Evolutionary conservation across 306 rosid genomes (phyloP).

Genomic region (Glycyrrhiza uralensis): DNA sequence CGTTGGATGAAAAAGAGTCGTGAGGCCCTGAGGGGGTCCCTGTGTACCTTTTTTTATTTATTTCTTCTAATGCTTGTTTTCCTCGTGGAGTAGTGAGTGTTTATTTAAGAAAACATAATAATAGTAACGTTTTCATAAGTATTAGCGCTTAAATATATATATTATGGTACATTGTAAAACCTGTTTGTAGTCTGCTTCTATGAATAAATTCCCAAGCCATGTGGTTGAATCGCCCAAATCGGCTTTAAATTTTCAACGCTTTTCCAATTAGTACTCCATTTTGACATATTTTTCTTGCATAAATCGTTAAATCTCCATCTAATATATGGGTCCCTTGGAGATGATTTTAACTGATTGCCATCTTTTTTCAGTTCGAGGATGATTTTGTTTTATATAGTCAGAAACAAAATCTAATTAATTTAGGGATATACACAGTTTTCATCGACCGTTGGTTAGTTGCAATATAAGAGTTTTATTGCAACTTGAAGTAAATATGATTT

Average conservation of each 20-base stretch:
- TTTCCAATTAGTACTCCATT: background rate
- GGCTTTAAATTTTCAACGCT: background rate
- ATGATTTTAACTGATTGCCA: no score
- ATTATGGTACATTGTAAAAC: background rate
- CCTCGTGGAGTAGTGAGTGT: background rate
- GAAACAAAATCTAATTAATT: no score
- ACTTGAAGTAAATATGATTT: no score
- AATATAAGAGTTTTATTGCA: no score
- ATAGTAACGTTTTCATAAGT: background rate
- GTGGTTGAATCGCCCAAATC: background rate
- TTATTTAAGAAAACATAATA: no score
- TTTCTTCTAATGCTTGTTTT: background rate
- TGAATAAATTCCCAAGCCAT: background rate
- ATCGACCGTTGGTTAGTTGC: no score
- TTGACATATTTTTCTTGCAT: background rate
- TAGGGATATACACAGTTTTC: background rate
- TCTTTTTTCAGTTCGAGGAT: no score
- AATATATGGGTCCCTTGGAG: no score
- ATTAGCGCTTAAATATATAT: background rate
- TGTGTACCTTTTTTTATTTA: background rate
- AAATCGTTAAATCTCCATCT: no score
- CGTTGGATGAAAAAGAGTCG: no score
- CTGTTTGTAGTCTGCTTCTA: conserved; percentile 6
- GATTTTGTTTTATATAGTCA: no score
- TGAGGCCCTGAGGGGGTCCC: background rate